A percentile compares a stretch with the other conserved stretches of the same genome.
Evolutionary conservation across 495 filamentous ascomycete genomes (phyloP).

Genomic region (Pseudoneurospora amorphoporcata): DNA sequence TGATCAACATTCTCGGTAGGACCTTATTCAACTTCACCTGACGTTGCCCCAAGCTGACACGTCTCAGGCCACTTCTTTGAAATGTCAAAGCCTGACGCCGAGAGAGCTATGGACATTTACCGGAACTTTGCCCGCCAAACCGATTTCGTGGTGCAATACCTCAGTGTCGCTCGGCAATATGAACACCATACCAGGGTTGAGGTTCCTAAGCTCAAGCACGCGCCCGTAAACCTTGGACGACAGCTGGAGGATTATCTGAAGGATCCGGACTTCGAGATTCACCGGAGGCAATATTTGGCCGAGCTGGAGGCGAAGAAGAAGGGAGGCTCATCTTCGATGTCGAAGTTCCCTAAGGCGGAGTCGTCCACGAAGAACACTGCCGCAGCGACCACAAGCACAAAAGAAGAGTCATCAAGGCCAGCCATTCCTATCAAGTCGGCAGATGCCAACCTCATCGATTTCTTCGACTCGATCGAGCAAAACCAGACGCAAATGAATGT

Average conservation of each 20-base stretch:
- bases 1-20: constrained; percentile 93
- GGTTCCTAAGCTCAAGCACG: constrained; percentile 96
- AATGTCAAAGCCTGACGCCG: constrained; percentile 89
- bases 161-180: constrained; percentile 76
- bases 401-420: neutral
- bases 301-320: constrained; percentile 75
- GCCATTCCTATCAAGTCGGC: constrained; percentile 45
- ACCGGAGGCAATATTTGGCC: constrained; percentile 80
- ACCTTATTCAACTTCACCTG: neutral
- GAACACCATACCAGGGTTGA: constrained; percentile 86
- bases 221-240: constrained; percentile 77
- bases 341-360: constrained; percentile 25
- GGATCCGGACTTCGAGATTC: constrained; percentile 92
- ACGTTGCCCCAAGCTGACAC: constrained; percentile 9
- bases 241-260: constrained; percentile 92
- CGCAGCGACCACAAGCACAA: constrained; percentile 27
- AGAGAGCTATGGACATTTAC: constrained; percentile 86
- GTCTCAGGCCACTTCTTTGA: constrained; percentile 87
- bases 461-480: constrained; percentile 95
- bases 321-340: constrained; percentile 22
- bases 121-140: constrained; percentile 89
- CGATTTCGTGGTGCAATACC: constrained; percentile 81
- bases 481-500: constrained; percentile 66
- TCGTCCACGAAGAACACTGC: constrained; percentile 20
- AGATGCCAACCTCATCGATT: constrained; percentile 84